Base-by-base conservation (phyloP, 345 rosid species). In the Gossypium australe region DNA sequence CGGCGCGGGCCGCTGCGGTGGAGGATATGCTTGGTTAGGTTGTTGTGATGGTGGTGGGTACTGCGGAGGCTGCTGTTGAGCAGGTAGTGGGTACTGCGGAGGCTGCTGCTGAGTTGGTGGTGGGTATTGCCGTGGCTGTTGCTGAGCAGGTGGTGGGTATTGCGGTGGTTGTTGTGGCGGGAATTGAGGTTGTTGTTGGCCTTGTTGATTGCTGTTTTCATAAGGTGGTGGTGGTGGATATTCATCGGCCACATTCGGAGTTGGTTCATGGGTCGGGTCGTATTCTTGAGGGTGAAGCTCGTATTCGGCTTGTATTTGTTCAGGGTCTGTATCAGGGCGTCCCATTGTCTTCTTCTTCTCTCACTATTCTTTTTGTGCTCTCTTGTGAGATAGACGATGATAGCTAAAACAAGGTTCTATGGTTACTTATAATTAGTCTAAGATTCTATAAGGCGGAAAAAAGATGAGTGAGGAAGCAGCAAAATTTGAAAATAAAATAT, bases 251-350 rank as follows among this genome's bases (percentile, higher is more conserved):
- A 13, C 22, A 66, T 44, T 66, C 38, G 27, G 9, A 47, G 49
- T 20, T 4, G 73, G 49, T 9, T 67, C 80, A 2, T 58, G 77
- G 14, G 29, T 57, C 20, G 25, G 52, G 22, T 58, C 73, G 60
- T 79, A 70, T 11, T 79, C 78, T 47, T 77, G 80, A 55, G 70
- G 59, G 7, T 22, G 62, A 10, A 58, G 62, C 34, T 58, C 62
- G 34, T 22, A 58, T 11, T 58, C 62, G 13, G 62, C 24, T 58
- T 76, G 77, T 48, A 67, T 16, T 70, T 58, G 5, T 55, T 60
- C 24, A 25, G 72, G 63, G 62, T 43, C 29, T n/a, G 75, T 67
- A 34, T 70, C 79, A 24, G 76, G 76, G 7, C 71, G 59, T 38
- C 73, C 82, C 79, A 79, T 75, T 34, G 41, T 34, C 41, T 2